Base-by-base conservation (phyloP, 345 rosid genomes). In the Excoecaria cochinchinensis region DNA sequence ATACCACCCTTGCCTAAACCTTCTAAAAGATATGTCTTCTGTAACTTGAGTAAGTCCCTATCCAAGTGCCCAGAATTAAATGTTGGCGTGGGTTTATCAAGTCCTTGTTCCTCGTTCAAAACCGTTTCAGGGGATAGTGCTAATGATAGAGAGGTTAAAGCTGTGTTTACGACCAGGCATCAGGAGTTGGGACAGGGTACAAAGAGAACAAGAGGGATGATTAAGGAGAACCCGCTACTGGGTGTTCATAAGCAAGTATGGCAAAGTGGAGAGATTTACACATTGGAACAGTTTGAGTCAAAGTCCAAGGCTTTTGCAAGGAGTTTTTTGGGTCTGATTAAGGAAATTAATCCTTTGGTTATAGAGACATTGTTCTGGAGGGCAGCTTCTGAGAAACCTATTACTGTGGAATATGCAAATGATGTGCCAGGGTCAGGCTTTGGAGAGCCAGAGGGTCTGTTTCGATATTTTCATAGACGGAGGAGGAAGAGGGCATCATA, bases 391-490 rank as follows among this genome's bases (percentile, higher is more conserved):
- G 97, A 93, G 82, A 96, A 92, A 82, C 95, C 97, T 67, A 86
- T 92, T 67, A 86, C 86, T 73, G 86, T 96, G 69, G 99, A 96
- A 74, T 96, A 96, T 89, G 98, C 99, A n/a, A 96, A 96, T 80
- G 98, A 96, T 89, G 98, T 96, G 24, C 98, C 99, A 4, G 99
- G 99, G 15, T 93, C 99, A 10, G 98, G 80, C 68, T 96, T 96
- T 77, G 97, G 95, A 52, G 92, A 96, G 71, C 94, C 97, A 36
- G 90, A 89, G 73, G 89, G 89, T 58, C 88, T 86, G 61, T 84
- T 81, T 77, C 86, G 80, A 39, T 88, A 90, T 85, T 88, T 90
- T 64, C 85, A 82, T 70, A 87, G 82, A 70, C 87, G 86, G 77
- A 91, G 94, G 84, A 90, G 92, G 88, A 84, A 83, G 73, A 85